phyloP scores from a whole-genome alignment of 108 stramenopile genomes.

The Pelagomonas calceolata region DNA sequence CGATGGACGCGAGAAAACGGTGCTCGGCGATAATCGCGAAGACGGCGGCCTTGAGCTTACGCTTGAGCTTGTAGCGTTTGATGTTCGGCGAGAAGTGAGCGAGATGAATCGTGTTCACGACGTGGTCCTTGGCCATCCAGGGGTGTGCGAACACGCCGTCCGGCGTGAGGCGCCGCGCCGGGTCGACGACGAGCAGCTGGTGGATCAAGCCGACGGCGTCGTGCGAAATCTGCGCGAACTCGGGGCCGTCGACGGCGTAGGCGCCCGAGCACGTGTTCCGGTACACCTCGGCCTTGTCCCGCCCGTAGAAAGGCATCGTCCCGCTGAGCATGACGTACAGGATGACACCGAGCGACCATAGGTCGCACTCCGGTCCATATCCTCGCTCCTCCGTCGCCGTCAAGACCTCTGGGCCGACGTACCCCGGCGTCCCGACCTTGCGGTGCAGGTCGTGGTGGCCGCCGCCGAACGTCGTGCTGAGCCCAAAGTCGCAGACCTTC shows the following conservation, averaged over 20 bases:
- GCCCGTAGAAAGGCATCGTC: slow-evolving; percentile 44
- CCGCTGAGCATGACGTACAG: slow-evolving; percentile 50
- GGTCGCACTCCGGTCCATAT: slow-evolving; percentile 49
- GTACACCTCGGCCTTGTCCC: slow-evolving; percentile 37
- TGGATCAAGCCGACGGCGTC: slow-evolving; percentile 47
- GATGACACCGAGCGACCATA: slow-evolving; percentile 56
- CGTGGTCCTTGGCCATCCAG: slow-evolving; percentile 34
- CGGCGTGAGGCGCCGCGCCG: slow-evolving; percentile 47
- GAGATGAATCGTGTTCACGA: neutral
- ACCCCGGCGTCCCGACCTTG: slow-evolving; percentile 46
- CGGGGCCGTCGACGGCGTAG: slow-evolving; percentile 40
- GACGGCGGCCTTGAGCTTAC: slow-evolving; percentile 57
- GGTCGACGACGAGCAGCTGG: slow-evolving; percentile 41
- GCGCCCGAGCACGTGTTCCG: slow-evolving; percentile 24
- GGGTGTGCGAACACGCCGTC: slow-evolving; percentile 56
- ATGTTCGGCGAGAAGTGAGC: slow-evolving; percentile 3
- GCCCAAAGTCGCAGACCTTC: slow-evolving; percentile 80
- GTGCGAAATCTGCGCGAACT: slow-evolving; percentile 38
- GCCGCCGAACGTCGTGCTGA: slow-evolving; percentile 28
- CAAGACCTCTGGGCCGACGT: slow-evolving; percentile 51
- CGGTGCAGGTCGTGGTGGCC: slow-evolving; percentile 9
- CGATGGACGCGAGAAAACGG: too few relatives aligned
- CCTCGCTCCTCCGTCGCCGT: slow-evolving; percentile 12
- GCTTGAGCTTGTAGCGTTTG: slow-evolving; percentile 52
- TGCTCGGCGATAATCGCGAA: slow-evolving; percentile 39